phyloP scores from a whole-genome alignment of 1,139 yeast species.

The Magnusiomyces tetraspermus region DNA sequence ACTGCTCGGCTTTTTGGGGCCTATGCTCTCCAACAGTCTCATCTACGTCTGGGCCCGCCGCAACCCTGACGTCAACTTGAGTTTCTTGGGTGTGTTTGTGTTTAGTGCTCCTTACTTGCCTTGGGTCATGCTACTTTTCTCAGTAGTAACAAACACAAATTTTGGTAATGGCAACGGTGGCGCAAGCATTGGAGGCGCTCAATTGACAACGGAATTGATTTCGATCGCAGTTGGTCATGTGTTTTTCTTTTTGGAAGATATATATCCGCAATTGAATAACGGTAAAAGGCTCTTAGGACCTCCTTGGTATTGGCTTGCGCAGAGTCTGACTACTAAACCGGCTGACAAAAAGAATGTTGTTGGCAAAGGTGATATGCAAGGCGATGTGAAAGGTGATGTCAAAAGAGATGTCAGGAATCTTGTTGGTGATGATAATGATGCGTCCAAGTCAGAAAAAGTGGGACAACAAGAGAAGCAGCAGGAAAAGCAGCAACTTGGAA shows the following conservation, averaged over 20 bases:
- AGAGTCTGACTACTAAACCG: not conserved
- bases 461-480: too few species aligned
- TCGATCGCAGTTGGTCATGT: constrained; percentile 40
- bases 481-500: too few species aligned
- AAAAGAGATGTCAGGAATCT: too few species aligned
- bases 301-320: constrained; percentile 30
- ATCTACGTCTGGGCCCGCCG: constrained; percentile 41
- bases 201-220: constrained; percentile 22
- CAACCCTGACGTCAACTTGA: constrained; percentile 34
- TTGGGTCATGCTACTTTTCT: constrained; percentile 30
- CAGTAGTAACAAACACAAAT: constrained; percentile 22
- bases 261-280: constrained; percentile 34
- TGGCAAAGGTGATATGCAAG: too few species aligned
- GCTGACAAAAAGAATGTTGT: not conserved
- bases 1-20: constrained; percentile 28
- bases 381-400: too few species aligned
- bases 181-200: too few species aligned
- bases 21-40: constrained; percentile 33
- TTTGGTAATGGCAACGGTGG: too few species aligned
- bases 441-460: too few species aligned
- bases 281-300: constrained; percentile 29
- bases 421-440: too few species aligned
- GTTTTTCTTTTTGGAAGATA: constrained; percentile 36
- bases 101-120: constrained; percentile 39
- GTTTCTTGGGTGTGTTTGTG: constrained; percentile 35